Conservation (phyloP, 306 rosid species). For the Abrus pulchellus region DNA sequence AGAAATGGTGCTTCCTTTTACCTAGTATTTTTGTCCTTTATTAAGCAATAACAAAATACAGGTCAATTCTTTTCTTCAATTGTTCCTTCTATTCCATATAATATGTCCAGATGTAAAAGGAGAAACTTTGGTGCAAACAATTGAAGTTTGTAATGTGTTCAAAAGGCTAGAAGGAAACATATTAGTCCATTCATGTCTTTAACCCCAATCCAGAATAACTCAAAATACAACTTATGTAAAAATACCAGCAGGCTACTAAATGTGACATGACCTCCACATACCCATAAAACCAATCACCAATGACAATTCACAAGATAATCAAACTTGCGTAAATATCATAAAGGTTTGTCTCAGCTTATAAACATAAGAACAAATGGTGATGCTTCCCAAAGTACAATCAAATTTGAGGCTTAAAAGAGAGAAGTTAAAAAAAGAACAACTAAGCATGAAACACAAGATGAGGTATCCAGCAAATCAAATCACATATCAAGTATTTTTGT, state of each 20-base stretch:
- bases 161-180: constrained; percentile 19
- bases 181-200: not conserved
- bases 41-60: not conserved
- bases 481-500: not conserved
- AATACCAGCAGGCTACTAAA: not conserved
- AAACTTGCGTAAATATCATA: not conserved
- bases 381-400: not conserved
- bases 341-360: not conserved
- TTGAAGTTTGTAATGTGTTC: constrained; percentile 1
- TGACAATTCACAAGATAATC: constrained; percentile 15
- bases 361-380: not conserved
- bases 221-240: not conserved
- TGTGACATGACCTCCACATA: not conserved
- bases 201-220: constrained; percentile 1
- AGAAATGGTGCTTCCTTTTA: not conserved
- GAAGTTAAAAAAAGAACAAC: not conserved
- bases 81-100: constrained; percentile 16
- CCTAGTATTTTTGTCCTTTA: not conserved
- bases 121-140: not conserved
- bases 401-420: constrained; percentile 1
- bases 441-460: constrained; percentile 1
- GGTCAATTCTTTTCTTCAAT: not conserved
- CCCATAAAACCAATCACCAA: constrained; percentile 21
- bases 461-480: constrained; percentile 1
- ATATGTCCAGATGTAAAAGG: constrained; percentile 1